These are phyloP conservation scores for Adansonia grandidieri DNA, from an alignment of 441 rosid genomes.

Conservation along the genomic window DNA sequence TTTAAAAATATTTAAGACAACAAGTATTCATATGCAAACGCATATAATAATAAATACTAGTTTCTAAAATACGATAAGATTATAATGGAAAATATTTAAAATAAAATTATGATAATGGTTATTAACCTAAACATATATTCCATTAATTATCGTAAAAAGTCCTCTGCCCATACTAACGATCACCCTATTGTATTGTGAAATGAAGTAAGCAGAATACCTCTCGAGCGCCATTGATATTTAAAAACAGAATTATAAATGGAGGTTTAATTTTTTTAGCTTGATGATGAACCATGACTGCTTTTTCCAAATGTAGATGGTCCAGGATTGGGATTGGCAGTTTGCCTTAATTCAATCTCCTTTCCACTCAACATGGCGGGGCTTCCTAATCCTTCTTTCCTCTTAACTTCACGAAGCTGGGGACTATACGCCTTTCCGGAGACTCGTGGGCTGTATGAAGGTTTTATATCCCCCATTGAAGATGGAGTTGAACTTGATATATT, in stretches of 20 bases:
- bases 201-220: constrained; percentile 41
- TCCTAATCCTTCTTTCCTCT: constrained; percentile 22
- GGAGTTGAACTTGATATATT: constrained; percentile 58
- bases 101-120: too few species aligned
- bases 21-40: too few species aligned
- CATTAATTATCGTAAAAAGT: too few species aligned
- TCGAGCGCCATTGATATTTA: constrained; percentile 44
- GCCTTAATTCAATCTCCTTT: constrained; percentile 40
- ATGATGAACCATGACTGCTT: constrained; percentile 36
- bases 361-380: constrained; percentile 38
- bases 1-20: too few species aligned
- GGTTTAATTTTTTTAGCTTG: constrained; percentile 27
- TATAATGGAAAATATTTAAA: too few species aligned
- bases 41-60: too few species aligned
- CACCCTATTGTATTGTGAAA: too few species aligned
- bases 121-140: too few species aligned
- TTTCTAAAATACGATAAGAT: too few species aligned
- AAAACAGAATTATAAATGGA: constrained; percentile 15
- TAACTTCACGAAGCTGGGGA: constrained; percentile 41
- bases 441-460: constrained; percentile 44
- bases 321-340: constrained; percentile 49
- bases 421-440: constrained; percentile 46
- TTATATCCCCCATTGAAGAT: constrained; percentile 41
- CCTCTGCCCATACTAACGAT: too few species aligned
- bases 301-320: constrained; percentile 52